Base-by-base conservation (phyloP, 768 basidiomycete genomes). In the Xerocomellus intermedius region DNA sequence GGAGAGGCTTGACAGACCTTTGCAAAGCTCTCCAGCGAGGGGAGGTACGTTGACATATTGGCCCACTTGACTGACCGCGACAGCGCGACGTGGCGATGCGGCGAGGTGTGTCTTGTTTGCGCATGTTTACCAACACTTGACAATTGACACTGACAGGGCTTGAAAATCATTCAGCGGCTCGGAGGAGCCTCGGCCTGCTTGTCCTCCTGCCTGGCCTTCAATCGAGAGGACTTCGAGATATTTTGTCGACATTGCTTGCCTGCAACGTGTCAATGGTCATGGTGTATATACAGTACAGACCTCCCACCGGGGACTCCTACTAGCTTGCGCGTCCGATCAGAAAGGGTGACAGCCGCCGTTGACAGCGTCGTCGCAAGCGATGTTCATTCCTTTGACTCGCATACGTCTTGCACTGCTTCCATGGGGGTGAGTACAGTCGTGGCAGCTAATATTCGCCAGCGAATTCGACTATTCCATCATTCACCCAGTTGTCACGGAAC, bases 1-100 rank as follows among this genome's bases (percentile, higher is more conserved):
- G 6, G 19, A 49, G 21, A 13, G 2, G 16, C 3, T 5, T 4
- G 22, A 50, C 45, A 17, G 52, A 76, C 79, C 70, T 81, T 80
- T 38, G 76, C 78, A 45, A 80, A 74, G 47, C 63, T 64, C 53
- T 79, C 76, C 28, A 81, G 33, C 7, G 75, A 73, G 4, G 79
- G 79, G 17, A 80, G 52, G 36, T 74, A 68, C 51, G 64, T 67
- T 35, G 75, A 73, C 75, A 78, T 77, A 45, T 35, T 16, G 35
- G 35, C 35, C 35, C 35, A 22, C 56, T 33, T 36, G 16, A 14
- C 28, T 41, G 38, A 42, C 45, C 24, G 9, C 39, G 19, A 24
- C 24, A 24, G 24, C 5, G 24, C 2, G 24, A 30, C 19, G 32
- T 26, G 28, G 26, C 33, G 1, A 6, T n/a, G n/a, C 5, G 9